Percentiles rank a stretch among this genome's conserved stretches.
Conservation (phyloP, 2,329 filamentous ascomycete species). For the Apiospora pterosperma region DNA sequence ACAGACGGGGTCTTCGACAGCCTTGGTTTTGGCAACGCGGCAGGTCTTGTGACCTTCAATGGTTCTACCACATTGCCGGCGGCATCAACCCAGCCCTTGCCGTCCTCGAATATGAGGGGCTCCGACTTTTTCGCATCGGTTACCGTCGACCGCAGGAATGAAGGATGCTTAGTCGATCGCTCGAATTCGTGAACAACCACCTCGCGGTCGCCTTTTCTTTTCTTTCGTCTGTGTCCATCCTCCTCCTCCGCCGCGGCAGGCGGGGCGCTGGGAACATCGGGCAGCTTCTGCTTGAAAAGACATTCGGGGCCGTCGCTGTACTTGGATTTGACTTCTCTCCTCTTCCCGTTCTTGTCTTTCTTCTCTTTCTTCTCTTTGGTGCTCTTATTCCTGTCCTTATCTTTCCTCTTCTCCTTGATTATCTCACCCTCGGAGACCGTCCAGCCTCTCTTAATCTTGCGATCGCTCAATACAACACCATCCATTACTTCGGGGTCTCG, state of each 20-base stretch:
- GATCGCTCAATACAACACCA: constrained; percentile 68
- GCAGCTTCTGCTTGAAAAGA: constrained; percentile 77
- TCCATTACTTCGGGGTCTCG: constrained; percentile 45
- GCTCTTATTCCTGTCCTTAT: constrained; percentile 42
- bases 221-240: constrained; percentile 52
- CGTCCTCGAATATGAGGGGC: constrained; percentile 70
- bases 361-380: constrained; percentile 48
- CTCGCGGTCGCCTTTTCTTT: constrained; percentile 55
- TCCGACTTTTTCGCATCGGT: constrained; percentile 36
- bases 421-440: constrained; percentile 60
- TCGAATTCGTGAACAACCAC: constrained; percentile 85
- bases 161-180: constrained; percentile 77
- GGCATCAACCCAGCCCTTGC: constrained; percentile 83
- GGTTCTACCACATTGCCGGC: constrained; percentile 72
- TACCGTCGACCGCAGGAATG: constrained; percentile 65
- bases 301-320: constrained; percentile 80
- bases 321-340: constrained; percentile 61
- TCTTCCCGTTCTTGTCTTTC: constrained; percentile 54
- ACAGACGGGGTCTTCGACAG: constrained; percentile 6
- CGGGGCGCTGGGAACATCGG: constrained; percentile 41
- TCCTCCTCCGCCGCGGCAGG: constrained; percentile 40
- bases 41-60: constrained; percentile 36
- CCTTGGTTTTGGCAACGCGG: constrained; percentile 21
- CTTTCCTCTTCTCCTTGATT: constrained; percentile 44
- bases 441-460: constrained; percentile 88